These are phyloP conservation scores for Clathrospora elynae DNA, from an alignment of 2,329 filamentous ascomycete species.

Conservation along the genomic window DNA sequence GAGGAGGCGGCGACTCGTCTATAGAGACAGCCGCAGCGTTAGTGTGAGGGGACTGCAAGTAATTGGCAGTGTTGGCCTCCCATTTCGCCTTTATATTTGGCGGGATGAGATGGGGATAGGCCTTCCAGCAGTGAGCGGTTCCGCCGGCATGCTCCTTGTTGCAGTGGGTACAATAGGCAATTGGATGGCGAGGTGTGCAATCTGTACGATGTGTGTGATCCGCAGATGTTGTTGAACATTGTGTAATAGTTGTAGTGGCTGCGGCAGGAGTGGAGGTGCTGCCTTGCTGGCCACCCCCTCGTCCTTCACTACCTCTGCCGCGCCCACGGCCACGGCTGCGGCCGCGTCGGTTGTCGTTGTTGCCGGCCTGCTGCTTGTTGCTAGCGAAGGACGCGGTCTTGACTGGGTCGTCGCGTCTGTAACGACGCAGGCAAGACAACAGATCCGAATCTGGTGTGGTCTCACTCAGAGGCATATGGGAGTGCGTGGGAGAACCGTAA, in stretches of 20 bases:
- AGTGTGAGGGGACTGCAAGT: neutral
- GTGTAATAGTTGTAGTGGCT: neutral
- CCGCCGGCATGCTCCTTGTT: neutral
- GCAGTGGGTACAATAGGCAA: neutral
- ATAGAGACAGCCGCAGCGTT: neutral
- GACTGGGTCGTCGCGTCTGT: constrained; percentile 1
- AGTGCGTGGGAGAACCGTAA: too few species aligned
- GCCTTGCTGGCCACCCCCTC: neutral
- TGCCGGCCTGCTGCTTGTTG: neutral
- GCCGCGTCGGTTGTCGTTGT: neutral
- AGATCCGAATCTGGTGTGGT: too few species aligned
- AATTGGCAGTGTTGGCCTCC: neutral
- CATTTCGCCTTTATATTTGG: neutral
- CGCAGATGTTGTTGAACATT: neutral
- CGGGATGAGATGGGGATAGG: neutral
- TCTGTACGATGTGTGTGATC: neutral
- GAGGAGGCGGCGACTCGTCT: neutral
- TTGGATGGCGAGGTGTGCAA: neutral
- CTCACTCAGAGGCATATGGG: too few species aligned
- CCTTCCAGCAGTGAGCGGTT: neutral
- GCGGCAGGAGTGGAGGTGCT: neutral
- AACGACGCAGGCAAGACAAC: too few species aligned
- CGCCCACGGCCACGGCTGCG: neutral
- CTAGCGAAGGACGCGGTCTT: neutral
- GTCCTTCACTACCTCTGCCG: neutral